Evolutionary conservation across 192 early-diverging fungal genomes (phyloP).

Genomic region (Piromyces finnis): DNA sequence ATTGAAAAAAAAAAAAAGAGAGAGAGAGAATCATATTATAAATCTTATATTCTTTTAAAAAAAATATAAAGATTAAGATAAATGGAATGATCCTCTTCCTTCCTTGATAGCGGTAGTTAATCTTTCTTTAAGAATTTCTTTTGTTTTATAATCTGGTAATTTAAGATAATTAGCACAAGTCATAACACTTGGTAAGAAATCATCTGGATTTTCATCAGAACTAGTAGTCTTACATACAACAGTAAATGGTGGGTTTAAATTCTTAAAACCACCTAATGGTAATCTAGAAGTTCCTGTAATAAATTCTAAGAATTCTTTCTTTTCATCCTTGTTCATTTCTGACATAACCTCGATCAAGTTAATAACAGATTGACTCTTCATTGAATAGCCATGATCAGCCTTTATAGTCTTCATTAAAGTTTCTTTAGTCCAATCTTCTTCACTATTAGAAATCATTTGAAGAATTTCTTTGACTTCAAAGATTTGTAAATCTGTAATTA

Average conservation of each 20-base stretch:
- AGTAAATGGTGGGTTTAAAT: conserved; percentile 61
- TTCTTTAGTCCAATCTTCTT: conserved; percentile 59
- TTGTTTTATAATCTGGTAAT: conserved; percentile 61
- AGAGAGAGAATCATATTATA: too few species aligned
- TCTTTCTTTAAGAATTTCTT: conserved; percentile 38
- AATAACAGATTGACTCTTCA: conserved; percentile 45
- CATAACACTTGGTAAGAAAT: conserved; percentile 85
- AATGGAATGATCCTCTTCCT: conserved; percentile 45
- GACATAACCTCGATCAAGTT: conserved; percentile 51
- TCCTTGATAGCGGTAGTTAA: conserved; percentile 58
- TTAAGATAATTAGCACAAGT: conserved; percentile 92
- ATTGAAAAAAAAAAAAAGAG: too few species aligned
- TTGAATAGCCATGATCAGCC: conserved; percentile 68
- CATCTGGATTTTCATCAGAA: conserved; percentile 24
- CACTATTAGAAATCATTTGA: conserved; percentile 39
- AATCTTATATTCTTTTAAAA: too few species aligned
- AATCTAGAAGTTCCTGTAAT: conserved; percentile 77
- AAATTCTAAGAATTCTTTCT: conserved; percentile 67
- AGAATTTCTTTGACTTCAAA: conserved; percentile 59
- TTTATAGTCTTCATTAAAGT: conserved; percentile 49
- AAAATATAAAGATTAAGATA: not conserved
- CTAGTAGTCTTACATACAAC: conserved; percentile 55
- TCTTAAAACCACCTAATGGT: conserved; percentile 78
- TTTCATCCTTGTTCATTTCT: conserved; percentile 30
- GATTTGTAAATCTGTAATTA: conserved; percentile 40